Base-by-base conservation (phyloP, 208 protist genomes). In the Trypanosomatidae sp. region DNA sequence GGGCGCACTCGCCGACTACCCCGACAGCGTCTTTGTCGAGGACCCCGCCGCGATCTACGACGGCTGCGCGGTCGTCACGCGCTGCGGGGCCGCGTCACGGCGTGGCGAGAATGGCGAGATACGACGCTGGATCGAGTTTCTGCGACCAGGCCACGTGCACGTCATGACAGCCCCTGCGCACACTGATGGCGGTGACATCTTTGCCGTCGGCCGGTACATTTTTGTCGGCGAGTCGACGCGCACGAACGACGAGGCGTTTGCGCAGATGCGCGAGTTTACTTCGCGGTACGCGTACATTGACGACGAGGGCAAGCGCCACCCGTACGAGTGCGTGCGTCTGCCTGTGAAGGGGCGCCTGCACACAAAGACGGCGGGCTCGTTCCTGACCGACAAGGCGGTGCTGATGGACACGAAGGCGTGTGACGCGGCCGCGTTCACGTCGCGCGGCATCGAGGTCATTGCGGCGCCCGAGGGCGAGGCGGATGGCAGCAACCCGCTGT, bases 11-110 rank as follows among this genome's bases (percentile, higher is more conserved):
- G 55, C 47, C 28, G 50, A 65, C n/a, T 56, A 68, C 18, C 54
- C 67, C n/a, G 67, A 71, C 47, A 60, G 47, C 48, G 62, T 76
- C 52, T 76, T 76, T 33, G 59, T 71, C 42, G 67, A 76, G 49
- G 67, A 76, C 46, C 53, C 63, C 6, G 51, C 62, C 33, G 61
- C 70, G 62, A 43, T 76, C 37, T 71, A 71, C 52, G 60, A 71
- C 53, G 13, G 20, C 16, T 69, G 61, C 38, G 66, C 60, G 8
- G 43, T 74, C n/a, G 37, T 71, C 57, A 66, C 67, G 32, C 67
- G 67, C 30, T 57, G 61, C 13, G 67, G 66, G 25, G 66, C 61
- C 23, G 47, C 61, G 26, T 71, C 62, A 23, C 67, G 67, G 26
- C 67, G 55, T 19, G 54, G 54, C 19, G 67, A 71, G 53, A 57